Percentiles rank a stretch among this genome's conserved stretches.
Evolutionary conservation across 148 eudicot species (phyloP).

Genomic region (Vaccinium corymbosum): DNA sequence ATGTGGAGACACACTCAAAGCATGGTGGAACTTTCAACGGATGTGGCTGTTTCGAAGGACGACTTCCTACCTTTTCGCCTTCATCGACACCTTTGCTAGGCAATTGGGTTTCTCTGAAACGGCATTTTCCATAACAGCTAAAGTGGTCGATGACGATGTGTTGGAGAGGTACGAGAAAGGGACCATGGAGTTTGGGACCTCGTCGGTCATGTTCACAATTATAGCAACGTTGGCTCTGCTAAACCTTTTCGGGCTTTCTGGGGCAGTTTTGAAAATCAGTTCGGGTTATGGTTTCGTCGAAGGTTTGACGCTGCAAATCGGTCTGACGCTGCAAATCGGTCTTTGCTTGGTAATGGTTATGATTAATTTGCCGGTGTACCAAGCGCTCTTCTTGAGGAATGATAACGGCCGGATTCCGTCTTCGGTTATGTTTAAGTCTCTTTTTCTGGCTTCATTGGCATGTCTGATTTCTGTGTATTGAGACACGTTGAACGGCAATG

Average conservation of each 20-base stretch:
- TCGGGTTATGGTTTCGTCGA: background rate
- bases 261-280: conserved; percentile 12
- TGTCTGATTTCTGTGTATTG: conserved; percentile 24
- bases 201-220: conserved; percentile 25
- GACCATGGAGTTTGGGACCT: conserved; percentile 38
- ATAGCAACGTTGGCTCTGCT: conserved; percentile 28
- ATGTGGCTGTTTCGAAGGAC: conserved; percentile 34
- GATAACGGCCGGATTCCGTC: conserved; percentile 38
- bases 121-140: conserved; percentile 30
- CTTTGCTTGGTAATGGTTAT: conserved; percentile 24
- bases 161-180: conserved; percentile 29
- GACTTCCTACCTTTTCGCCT: conserved; percentile 31
- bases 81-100: conserved; percentile 23
- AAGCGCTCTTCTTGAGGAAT: conserved; percentile 30
- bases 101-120: conserved; percentile 30
- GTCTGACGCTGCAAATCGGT: conserved; percentile 20
- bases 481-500: background rate
- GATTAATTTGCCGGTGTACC: conserved; percentile 33
- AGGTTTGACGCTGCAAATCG: conserved; percentile 18
- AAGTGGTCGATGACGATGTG: conserved; percentile 29
- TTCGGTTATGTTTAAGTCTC: conserved; percentile 30
- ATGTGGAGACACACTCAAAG: conserved; percentile 29
- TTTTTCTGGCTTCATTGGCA: conserved; percentile 27
- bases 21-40: conserved; percentile 49
- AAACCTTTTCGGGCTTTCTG: conserved; percentile 23